A percentile compares a stretch with the other conserved stretches of the same genome.
phyloP scores from a whole-genome alignment of 768 basidiomycete species.

The Trametes cubensis region DNA sequence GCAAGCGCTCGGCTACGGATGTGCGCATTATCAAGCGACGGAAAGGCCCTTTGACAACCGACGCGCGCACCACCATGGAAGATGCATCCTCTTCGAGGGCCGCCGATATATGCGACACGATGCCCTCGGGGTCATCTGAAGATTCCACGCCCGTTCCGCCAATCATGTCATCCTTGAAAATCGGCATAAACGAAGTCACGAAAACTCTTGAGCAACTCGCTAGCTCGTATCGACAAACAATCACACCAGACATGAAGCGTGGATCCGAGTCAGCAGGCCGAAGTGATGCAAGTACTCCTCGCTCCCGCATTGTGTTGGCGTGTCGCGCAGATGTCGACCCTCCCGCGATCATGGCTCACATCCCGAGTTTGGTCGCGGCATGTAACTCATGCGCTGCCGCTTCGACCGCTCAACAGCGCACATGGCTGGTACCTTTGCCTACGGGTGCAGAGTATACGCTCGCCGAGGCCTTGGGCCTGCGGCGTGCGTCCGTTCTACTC shows the following conservation, averaged over 20 bases:
- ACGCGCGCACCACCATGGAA: not conserved
- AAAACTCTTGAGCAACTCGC: slow-evolving; percentile 67
- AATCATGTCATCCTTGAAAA: slow-evolving; percentile 50
- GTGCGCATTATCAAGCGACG: not conserved
- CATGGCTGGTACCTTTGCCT: slow-evolving; percentile 67
- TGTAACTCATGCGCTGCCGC: slow-evolving; percentile 57
- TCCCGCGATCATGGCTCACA: slow-evolving; percentile 67
- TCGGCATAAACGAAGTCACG: slow-evolving; percentile 85
- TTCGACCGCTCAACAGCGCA: slow-evolving; percentile 23
- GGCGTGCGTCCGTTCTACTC: slow-evolving; percentile 66
- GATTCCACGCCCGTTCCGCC: not conserved
- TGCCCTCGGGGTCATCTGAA: too few species aligned
- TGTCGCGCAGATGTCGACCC: slow-evolving; percentile 80
- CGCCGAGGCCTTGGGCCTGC: slow-evolving; percentile 63
- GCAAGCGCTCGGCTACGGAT: slow-evolving; percentile 2
- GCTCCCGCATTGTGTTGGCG: slow-evolving; percentile 53
- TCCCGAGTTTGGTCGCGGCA: slow-evolving; percentile 76
- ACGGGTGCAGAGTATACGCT: slow-evolving; percentile 65
- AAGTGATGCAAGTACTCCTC: not conserved
- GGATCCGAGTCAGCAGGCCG: not conserved
- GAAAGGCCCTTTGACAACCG: not conserved
- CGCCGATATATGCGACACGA: too few species aligned
- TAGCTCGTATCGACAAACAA: slow-evolving; percentile 26
- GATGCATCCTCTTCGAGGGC: not conserved
- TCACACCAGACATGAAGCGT: slow-evolving; percentile 3